These are phyloP conservation scores for Talaromyces sp. DNA, from an alignment of 2,329 filamentous ascomycete genomes.

Conservation along the genomic window DNA sequence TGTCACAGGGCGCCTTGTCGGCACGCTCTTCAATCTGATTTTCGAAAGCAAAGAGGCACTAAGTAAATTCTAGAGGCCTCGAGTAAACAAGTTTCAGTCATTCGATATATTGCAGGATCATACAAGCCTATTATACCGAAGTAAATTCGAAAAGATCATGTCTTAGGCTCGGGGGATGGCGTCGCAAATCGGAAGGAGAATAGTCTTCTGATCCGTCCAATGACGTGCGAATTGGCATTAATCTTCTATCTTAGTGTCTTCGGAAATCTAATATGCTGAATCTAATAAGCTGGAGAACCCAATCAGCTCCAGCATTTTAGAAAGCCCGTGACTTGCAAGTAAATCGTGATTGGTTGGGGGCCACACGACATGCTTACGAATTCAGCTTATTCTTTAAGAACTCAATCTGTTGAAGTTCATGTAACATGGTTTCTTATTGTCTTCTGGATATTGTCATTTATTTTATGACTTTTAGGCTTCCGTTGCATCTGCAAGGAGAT, in stretches of 20 bases:
- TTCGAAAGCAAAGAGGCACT: neutral
- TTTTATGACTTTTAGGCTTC: neutral
- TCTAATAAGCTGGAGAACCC: neutral
- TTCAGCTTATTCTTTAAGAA: neutral
- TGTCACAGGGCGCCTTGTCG: neutral
- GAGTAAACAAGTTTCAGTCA: neutral
- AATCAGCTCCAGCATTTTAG: neutral
- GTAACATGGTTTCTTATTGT: neutral
- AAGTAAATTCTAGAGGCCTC: neutral
- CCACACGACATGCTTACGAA: neutral
- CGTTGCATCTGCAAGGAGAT: neutral
- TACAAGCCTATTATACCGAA: no score
- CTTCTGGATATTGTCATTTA: neutral
- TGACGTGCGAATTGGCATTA: neutral
- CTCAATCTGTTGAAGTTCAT: neutral
- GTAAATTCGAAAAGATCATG: neutral
- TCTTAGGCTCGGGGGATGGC: neutral
- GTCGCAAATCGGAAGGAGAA: neutral
- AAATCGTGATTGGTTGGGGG: neutral
- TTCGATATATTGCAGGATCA: no score
- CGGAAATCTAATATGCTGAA: neutral
- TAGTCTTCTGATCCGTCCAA: neutral
- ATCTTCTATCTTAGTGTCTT: neutral
- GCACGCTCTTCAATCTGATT: neutral
- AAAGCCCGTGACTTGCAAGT: neutral